A percentile compares a stretch with the other conserved stretches of the same genome.
Conservation (phyloP, 75 land plant genomes). For the Cryptomeria japonica region DNA sequence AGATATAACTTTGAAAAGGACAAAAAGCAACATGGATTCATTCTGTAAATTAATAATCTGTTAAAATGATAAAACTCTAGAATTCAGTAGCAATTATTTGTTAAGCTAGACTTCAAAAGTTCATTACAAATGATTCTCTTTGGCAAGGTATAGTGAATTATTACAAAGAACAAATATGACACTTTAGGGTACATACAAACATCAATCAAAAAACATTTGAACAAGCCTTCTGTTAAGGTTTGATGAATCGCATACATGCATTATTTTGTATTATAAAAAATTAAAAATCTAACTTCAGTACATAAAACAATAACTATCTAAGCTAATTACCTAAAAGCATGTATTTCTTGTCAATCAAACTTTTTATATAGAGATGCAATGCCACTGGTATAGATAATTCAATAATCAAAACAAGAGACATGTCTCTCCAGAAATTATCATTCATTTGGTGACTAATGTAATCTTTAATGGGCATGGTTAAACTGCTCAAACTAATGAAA, state of each 20-base stretch:
- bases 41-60: not conserved
- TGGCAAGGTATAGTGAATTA: not conserved
- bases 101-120: not conserved
- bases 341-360: not conserved
- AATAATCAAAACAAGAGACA: not conserved
- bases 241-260: not conserved
- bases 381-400: not conserved
- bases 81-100: not conserved
- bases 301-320: not conserved
- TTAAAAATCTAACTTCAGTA: not conserved
- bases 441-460: not conserved
- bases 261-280: not conserved
- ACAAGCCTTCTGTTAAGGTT: not conserved
- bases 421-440: not conserved
- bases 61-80: not conserved
- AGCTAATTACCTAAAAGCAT: not conserved
- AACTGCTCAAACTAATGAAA: not conserved
- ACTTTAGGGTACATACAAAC: not conserved
- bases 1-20: not conserved
- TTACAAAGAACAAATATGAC: not conserved
- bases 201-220: not conserved
- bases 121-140: not conserved
- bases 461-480: not conserved
- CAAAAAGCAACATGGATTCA: not conserved
- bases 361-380: not conserved